phyloP scores from a whole-genome alignment of 805 yeast genomes.

The Candida nonsorbophila region DNA sequence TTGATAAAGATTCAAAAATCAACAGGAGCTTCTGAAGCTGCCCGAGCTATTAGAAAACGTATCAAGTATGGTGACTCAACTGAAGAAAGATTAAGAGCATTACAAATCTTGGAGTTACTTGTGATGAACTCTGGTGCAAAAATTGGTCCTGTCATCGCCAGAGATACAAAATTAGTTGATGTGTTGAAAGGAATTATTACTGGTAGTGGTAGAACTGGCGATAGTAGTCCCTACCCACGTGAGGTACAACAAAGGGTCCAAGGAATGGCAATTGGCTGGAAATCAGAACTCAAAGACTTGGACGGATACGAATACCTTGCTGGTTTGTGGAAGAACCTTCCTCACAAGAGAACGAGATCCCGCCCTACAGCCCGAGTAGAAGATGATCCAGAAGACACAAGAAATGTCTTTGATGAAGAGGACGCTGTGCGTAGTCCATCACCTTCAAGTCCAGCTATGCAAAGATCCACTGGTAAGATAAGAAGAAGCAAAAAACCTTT shows the following conservation, averaged over 20 bases:
- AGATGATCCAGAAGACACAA: slow-evolving; percentile 2
- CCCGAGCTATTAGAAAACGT: slow-evolving; percentile 83
- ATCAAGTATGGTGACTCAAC: slow-evolving; percentile 72
- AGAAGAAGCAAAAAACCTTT: slow-evolving; percentile 7
- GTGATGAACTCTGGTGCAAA: slow-evolving; percentile 39
- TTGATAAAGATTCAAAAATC: slow-evolving; percentile 35
- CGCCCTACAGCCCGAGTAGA: neutral
- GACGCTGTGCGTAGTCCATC: slow-evolving; percentile 8
- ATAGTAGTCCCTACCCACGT: slow-evolving; percentile 30
- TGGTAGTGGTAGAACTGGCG: slow-evolving; percentile 30
- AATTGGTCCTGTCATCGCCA: slow-evolving; percentile 44
- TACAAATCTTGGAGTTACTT: slow-evolving; percentile 37
- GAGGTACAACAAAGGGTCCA: slow-evolving; percentile 44
- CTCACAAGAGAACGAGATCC: slow-evolving; percentile 16
- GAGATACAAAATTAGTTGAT: slow-evolving; percentile 64
- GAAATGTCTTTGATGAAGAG: slow-evolving; percentile 7
- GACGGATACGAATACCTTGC: slow-evolving; percentile 47
- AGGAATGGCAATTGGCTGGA: slow-evolving; percentile 63
- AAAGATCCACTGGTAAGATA: slow-evolving; percentile 6
- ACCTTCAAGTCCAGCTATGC: slow-evolving; percentile 10
- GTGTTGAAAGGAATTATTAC: slow-evolving; percentile 49
- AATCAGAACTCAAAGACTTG: slow-evolving; percentile 45
- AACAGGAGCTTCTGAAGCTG: slow-evolving; percentile 62
- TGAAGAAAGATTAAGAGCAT: slow-evolving; percentile 61
- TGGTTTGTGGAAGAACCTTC: slow-evolving; percentile 39